phyloP scores from a whole-genome alignment of 257 asterid genomes.

The Marsdenia floribunda region DNA sequence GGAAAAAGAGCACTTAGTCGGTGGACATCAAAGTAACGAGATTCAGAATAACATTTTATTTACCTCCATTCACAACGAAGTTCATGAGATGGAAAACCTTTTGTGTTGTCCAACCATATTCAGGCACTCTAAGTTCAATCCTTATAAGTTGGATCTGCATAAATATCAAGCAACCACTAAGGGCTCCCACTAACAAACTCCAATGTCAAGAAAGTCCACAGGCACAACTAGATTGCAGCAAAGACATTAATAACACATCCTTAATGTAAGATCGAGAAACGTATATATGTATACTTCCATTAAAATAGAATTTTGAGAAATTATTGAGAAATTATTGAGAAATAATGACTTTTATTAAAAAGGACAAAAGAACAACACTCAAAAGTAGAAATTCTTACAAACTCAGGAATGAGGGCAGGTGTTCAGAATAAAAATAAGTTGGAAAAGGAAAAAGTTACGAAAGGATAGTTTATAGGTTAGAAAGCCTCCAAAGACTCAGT shows the following conservation, averaged over 20 bases:
- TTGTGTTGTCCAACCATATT: constrained; percentile 97
- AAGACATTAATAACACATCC: not conserved
- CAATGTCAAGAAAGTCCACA: constrained; percentile 2
- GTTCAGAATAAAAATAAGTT: not conserved
- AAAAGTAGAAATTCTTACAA: not conserved
- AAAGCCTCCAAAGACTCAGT: not conserved
- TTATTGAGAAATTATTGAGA: too few species aligned
- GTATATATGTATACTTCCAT: not conserved
- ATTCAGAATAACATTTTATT: constrained; percentile 19
- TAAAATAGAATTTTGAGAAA: not conserved
- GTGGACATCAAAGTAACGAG: constrained; percentile 3
- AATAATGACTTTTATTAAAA: too few species aligned
- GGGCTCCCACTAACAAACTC: not conserved
- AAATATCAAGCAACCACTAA: not conserved
- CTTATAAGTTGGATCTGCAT: constrained; percentile 90
- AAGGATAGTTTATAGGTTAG: not conserved
- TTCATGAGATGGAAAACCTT: constrained; percentile 99
- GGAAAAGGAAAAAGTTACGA: not conserved
- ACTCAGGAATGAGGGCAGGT: not conserved
- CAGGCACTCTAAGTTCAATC: constrained; percentile 87
- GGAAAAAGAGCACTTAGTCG: constrained; percentile 6
- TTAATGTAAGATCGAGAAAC: not conserved
- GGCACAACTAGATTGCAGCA: not conserved
- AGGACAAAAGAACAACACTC: too few species aligned
- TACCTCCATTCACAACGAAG: constrained; percentile 96